A percentile compares a stretch with the other conserved stretches of the same genome.
These are phyloP conservation scores for Ophiostoma australiae DNA, from an alignment of 2,329 filamentous ascomycete species.

Conservation along the genomic window DNA sequence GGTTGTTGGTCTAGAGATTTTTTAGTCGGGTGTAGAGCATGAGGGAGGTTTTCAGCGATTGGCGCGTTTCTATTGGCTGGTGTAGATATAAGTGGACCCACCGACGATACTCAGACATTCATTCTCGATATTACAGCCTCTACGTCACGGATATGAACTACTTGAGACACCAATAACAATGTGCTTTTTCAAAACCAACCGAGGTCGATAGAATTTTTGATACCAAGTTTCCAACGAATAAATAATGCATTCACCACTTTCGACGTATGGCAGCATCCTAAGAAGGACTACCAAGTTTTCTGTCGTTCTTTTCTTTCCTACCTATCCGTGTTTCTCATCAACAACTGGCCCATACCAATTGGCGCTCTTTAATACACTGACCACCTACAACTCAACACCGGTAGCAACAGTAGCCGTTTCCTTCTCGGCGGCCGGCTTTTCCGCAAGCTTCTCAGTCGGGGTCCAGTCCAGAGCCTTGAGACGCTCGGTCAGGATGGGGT, in stretches of 20 bases:
- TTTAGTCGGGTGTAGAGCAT: background rate
- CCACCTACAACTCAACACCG: slow-evolving; percentile 63
- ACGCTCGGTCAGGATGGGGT: slow-evolving; percentile 91
- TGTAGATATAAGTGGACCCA: background rate
- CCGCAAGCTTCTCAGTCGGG: slow-evolving; percentile 48
- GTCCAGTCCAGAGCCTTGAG: slow-evolving; percentile 87
- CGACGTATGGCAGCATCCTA: background rate
- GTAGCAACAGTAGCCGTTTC: slow-evolving; percentile 58
- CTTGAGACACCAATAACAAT: background rate
- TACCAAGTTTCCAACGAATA: background rate
- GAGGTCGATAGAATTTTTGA: too few species aligned
- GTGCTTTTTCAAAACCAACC: background rate
- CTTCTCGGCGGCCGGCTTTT: slow-evolving; percentile 33
- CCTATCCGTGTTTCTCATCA: background rate
- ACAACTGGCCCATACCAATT: background rate
- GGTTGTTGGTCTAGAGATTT: background rate
- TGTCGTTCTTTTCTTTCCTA: background rate
- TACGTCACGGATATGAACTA: background rate
- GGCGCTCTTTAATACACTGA: background rate
- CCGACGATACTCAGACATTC: background rate
- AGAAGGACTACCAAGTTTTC: background rate
- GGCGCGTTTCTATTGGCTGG: background rate
- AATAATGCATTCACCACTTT: background rate
- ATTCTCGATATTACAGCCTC: background rate
- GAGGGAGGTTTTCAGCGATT: background rate